Evolutionary conservation across 208 protist species (phyloP), one percentile per base, ranked within the genome.

Genomic region (Crithidia mellificae): DNA sequence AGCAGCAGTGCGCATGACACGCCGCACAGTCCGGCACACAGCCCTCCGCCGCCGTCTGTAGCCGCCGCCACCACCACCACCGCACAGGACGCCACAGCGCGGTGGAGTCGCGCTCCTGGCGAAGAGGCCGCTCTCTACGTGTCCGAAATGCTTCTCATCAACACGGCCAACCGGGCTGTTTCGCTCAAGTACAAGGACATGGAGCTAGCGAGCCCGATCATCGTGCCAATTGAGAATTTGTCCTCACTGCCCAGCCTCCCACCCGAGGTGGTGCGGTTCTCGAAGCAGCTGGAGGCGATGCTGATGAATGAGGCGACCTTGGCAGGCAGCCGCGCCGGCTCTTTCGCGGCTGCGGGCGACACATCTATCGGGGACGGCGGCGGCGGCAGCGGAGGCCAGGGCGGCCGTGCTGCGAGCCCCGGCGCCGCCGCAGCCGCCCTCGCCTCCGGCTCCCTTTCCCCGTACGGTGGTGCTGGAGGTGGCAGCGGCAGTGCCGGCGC

Each of bases 121-220:
- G 72, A 68, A 39, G 68, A 41, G 4, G 32, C 67, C 1, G 49
- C 73, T 8, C 49, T 71, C 7, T 71, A 83, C n/a, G 43, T 78
- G 32, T 30, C 69, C 14, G 81, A 87, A 56, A 55, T 74, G 51
- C 66, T 87, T 3, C 38, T 83, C 6, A 65, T 87, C 27, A 78
- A 83, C 61, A 56, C 53, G 25, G 19, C 55, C 1, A 74, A 39
- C 8, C 59, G 39, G 27, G 66, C 67, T 25, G 54, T 87, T 1
- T 78, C 77, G 49, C 50, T 87, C n/a, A 55, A 67, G 12, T 80
- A 77, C 64, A 74, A 77, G 63, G 77, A 75, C 46, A 47, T 19
- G 9, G 57, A 72, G 25, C 51, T 83, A 3, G 51, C 70, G 20
- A 70, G 52, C 5, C 75, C 80, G 38, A 62, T 27, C 19, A 46